Percentiles rank a stretch among this genome's conserved stretches.
These are phyloP conservation scores for Sarcomyxa edulis DNA, from an alignment of 768 basidiomycete genomes.

Conservation along the genomic window DNA sequence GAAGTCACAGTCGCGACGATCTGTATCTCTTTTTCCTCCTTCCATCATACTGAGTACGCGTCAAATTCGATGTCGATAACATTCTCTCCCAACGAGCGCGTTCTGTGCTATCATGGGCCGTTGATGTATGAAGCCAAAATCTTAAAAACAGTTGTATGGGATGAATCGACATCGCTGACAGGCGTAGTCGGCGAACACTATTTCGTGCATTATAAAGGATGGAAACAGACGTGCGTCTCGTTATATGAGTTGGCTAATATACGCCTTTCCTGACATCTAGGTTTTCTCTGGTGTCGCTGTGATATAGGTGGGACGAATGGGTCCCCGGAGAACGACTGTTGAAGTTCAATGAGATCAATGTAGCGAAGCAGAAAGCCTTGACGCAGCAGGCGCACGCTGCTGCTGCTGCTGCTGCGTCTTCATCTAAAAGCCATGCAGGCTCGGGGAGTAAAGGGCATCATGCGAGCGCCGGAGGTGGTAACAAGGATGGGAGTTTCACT, in stretches of 20 bases:
- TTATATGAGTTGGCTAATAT: background rate
- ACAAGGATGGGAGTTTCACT: conserved; percentile 17
- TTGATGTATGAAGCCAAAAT: conserved; percentile 95
- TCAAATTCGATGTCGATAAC: conserved; percentile 21
- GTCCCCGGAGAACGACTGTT: conserved; percentile 77
- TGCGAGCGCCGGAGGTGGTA: too few species aligned
- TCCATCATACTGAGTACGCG: too few species aligned
- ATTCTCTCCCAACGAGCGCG: conserved; percentile 66
- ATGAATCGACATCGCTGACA: conserved; percentile 55
- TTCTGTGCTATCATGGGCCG: conserved; percentile 93
- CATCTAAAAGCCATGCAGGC: conserved; percentile 15
- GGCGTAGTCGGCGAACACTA: conserved; percentile 75
- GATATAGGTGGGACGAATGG: conserved; percentile 92
- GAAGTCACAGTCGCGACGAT: too few species aligned
- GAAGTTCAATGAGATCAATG: conserved; percentile 78
- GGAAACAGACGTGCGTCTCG: conserved; percentile 89
- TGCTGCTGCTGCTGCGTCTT: conserved; percentile 13
- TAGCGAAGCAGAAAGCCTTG: conserved; percentile 72
- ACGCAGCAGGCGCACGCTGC: conserved; percentile 25
- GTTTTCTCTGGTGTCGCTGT: conserved; percentile 3
- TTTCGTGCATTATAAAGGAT: conserved; percentile 98
- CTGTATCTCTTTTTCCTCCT: too few species aligned
- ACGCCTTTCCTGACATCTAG: background rate
- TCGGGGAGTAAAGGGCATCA: conserved; percentile 15
- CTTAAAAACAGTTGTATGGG: conserved; percentile 59